A percentile compares a stretch with the other conserved stretches of the same genome.
Conservation (phyloP, 1,139 yeast species). For the Debaryomycetaceae sp. region DNA sequence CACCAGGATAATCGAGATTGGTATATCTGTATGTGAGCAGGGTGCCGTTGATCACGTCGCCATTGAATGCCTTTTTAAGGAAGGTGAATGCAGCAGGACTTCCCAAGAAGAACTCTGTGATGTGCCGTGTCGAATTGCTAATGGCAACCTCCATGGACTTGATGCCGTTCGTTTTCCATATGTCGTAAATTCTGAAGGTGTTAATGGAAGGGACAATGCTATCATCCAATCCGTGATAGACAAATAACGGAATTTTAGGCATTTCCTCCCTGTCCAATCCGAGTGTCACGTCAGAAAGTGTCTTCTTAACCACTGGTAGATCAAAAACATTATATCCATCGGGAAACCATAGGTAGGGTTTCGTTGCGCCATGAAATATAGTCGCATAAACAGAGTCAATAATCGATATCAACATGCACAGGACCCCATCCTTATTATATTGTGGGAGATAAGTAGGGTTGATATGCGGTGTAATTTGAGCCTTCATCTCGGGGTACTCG, state of each 20-base stretch:
- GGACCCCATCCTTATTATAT: not conserved
- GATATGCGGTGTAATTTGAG: conserved; percentile 1
- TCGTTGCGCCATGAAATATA: conserved; percentile 12
- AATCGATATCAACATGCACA: conserved; percentile 5
- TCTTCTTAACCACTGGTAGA: conserved; percentile 12
- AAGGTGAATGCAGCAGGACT: conserved; percentile 29
- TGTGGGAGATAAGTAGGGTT: not conserved
- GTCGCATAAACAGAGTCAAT: conserved; percentile 4
- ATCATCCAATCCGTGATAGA: conserved; percentile 30
- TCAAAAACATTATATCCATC: conserved; percentile 15
- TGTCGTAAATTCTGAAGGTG: conserved; percentile 22
- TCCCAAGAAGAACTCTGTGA: conserved; percentile 22
- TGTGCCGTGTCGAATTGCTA: conserved; percentile 24
- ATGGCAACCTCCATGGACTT: conserved; percentile 26
- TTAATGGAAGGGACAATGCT: conserved; percentile 22
- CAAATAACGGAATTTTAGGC: conserved; percentile 31
- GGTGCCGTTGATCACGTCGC: conserved; percentile 3
- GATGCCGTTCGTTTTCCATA: conserved; percentile 30
- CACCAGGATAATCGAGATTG: conserved; percentile 7
- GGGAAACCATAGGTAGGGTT: conserved; percentile 11
- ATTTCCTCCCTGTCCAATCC: conserved; percentile 14
- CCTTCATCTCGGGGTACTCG: conserved; percentile 21
- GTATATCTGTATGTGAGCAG: conserved; percentile 1
- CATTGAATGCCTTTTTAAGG: conserved; percentile 25
- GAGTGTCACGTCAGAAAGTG: conserved; percentile 20